Percentiles rank a stretch among this genome's conserved stretches.
These are phyloP conservation scores for Hemisphaericaspora lyxosophila DNA, from an alignment of 1,139 yeast species.

Conservation along the genomic window DNA sequence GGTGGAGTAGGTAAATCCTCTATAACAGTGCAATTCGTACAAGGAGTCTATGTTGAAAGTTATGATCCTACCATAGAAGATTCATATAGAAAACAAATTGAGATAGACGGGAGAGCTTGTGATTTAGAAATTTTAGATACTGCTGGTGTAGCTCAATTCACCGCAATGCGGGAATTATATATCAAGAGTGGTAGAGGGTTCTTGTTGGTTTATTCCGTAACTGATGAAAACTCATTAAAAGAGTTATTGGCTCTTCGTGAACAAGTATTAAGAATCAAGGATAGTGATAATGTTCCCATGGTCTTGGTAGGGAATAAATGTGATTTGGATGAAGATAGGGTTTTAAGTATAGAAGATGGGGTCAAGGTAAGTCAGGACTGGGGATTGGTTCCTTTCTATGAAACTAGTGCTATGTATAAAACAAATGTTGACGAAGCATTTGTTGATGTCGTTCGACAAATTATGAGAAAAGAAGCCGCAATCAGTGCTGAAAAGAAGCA, in stretches of 20 bases:
- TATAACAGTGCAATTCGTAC: constrained; percentile 51
- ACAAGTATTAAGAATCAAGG: constrained; percentile 88
- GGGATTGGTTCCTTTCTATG: constrained; percentile 90
- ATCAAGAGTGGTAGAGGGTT: constrained; percentile 87
- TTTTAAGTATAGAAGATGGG: constrained; percentile 77
- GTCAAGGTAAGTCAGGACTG: constrained; percentile 77
- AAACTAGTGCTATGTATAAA: constrained; percentile 89
- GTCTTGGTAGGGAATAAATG: constrained; percentile 87
- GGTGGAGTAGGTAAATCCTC: constrained; percentile 56
- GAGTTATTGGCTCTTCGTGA: constrained; percentile 80
- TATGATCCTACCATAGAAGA: constrained; percentile 57
- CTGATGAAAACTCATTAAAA: constrained; percentile 81
- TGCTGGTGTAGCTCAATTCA: constrained; percentile 54
- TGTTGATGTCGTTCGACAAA: constrained; percentile 83
- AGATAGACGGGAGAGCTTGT: constrained; percentile 88
- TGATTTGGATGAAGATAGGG: constrained; percentile 75
- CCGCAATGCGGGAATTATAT: constrained; percentile 66
- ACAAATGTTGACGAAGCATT: constrained; percentile 91
- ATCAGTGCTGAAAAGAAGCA: constrained; percentile 48
- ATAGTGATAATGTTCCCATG: constrained; percentile 74
- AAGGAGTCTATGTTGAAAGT: constrained; percentile 52
- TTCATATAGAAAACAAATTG: constrained; percentile 88
- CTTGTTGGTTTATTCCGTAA: constrained; percentile 83
- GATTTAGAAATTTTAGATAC: constrained; percentile 66
- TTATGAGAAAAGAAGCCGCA: constrained; percentile 71